phyloP scores from a whole-genome alignment of 768 basidiomycete species.

The Suillus weaverae region DNA sequence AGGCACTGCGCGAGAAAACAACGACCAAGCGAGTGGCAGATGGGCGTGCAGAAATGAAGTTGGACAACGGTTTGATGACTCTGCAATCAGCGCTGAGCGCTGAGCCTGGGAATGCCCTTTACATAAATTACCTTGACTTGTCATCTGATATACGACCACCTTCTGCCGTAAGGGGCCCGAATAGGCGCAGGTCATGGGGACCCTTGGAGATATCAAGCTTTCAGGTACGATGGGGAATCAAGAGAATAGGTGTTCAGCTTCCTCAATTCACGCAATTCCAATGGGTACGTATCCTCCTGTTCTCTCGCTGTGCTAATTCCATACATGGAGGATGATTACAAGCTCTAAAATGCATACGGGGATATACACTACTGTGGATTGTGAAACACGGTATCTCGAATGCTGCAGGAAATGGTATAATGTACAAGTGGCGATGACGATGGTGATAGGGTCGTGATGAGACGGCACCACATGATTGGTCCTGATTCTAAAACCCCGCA shows the following conservation, averaged over 20 bases:
- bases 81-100: too few relatives aligned
- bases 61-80: not conserved
- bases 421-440: slow-evolving; percentile 1
- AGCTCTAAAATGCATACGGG: not conserved
- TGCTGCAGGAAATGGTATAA: slow-evolving; percentile 1
- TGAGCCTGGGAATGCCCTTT: not conserved
- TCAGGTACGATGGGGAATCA: not conserved
- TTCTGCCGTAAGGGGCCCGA: not conserved
- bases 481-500: not conserved
- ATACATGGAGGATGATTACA: slow-evolving; percentile 4
- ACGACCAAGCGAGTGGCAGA: not conserved
- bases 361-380: not conserved
- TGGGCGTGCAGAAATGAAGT: not conserved
- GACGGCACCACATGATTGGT: not conserved
- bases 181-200: not conserved
- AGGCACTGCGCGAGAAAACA: not conserved
- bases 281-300: not conserved
- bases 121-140: not conserved
- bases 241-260: not conserved
- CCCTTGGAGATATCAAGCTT: not conserved
- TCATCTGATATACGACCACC: too few relatives aligned
- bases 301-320: not conserved
- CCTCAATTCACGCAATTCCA: not conserved
- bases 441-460: not conserved
- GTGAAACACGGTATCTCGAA: slow-evolving; percentile 6